phyloP scores from a whole-genome alignment of 371 early-diverging fungal species.

The Mortierella sp. region DNA sequence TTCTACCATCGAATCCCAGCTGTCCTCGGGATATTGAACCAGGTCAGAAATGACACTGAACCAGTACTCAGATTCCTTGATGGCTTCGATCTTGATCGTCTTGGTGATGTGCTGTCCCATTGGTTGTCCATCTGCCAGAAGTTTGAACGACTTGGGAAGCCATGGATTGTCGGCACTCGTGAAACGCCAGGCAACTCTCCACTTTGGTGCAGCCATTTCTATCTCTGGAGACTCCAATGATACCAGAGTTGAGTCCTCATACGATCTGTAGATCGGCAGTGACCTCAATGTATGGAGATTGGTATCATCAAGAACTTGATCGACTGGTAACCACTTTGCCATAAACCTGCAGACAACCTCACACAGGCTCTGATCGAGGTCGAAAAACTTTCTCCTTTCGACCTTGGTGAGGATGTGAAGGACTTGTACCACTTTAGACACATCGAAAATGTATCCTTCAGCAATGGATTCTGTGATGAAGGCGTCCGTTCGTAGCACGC shows the following conservation, averaged over 20 bases:
- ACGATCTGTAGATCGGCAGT: constrained; percentile 19
- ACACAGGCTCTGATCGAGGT: constrained; percentile 1
- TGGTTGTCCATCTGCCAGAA: constrained; percentile 15
- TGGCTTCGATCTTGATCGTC: neutral
- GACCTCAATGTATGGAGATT: neutral
- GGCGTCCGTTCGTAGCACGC: constrained; percentile 1
- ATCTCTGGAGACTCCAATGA: neutral
- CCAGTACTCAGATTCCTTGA: constrained; percentile 30
- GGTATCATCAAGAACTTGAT: neutral
- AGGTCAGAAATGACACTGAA: constrained; percentile 7
- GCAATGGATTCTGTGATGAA: neutral
- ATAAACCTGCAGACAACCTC: constrained; percentile 1
- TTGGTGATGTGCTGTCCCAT: neutral
- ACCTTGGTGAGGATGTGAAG: neutral
- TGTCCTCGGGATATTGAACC: neutral
- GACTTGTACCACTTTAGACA: neutral
- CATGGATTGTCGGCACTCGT: constrained; percentile 10
- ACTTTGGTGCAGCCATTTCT: neutral
- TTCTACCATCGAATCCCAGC: constrained; percentile 22
- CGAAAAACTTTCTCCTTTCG: neutral
- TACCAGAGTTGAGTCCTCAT: neutral
- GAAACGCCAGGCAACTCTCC: constrained; percentile 11
- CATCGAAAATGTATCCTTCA: constrained; percentile 7
- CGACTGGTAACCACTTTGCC: neutral
- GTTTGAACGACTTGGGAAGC: constrained; percentile 12